Percentiles rank a stretch among this genome's conserved stretches.
phyloP scores from a whole-genome alignment of 2,329 filamentous ascomycete species.

The Pyricularia grisea region DNA sequence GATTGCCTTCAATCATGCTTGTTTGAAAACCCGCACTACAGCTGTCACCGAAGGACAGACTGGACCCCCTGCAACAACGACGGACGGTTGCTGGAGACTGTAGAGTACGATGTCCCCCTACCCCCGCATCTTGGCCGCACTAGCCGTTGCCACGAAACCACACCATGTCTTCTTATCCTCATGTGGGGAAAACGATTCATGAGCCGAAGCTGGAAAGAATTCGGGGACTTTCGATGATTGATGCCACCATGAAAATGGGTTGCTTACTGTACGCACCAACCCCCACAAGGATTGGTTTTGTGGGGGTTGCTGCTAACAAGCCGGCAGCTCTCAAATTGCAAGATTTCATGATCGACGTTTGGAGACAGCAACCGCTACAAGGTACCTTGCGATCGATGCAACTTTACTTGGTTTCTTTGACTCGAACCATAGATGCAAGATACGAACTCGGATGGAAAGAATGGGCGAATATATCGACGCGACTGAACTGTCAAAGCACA shows the following conservation, averaged over 20 bases:
- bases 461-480: background rate
- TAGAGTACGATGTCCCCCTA: background rate
- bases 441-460: background rate
- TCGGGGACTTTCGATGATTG: background rate
- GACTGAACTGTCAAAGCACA: conserved; percentile 1
- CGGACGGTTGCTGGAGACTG: background rate
- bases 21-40: background rate
- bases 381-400: background rate
- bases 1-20: too few relatives aligned
- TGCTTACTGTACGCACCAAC: background rate
- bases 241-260: background rate
- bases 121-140: background rate
- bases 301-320: background rate
- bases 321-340: background rate
- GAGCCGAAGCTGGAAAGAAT: background rate
- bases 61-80: background rate
- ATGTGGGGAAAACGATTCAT: background rate
- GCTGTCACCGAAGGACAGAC: too few relatives aligned
- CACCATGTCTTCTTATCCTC: background rate
- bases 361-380: background rate
- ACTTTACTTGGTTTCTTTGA: background rate
- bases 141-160: background rate
- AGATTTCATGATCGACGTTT: background rate
- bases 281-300: background rate
- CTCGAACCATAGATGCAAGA: background rate